phyloP scores from a whole-genome alignment of 23 red algal genomes.

The Gracilariopsis chorda region DNA sequence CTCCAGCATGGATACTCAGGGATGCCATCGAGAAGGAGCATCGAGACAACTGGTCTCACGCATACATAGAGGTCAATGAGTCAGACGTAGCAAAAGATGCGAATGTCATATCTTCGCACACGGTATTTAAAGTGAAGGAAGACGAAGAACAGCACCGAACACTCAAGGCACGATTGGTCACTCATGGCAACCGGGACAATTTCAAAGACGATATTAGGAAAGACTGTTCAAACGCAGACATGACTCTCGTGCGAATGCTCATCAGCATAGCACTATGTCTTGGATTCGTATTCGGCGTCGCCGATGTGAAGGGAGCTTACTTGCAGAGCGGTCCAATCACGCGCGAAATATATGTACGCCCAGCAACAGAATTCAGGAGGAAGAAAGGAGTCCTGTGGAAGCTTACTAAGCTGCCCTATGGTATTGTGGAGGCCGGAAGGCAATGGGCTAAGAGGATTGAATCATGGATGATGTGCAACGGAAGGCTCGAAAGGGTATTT shows the following conservation, averaged over 20 bases:
- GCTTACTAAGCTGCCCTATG: not conserved
- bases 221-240: slow-evolving; percentile 20
- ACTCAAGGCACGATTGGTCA: not conserved
- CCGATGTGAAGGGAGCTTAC: slow-evolving; percentile 25
- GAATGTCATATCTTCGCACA: slow-evolving; percentile 13
- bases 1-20: not conserved
- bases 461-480: not conserved
- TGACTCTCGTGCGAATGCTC: slow-evolving; percentile 9
- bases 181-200: not conserved
- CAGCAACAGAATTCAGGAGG: not conserved
- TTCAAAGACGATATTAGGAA: not conserved
- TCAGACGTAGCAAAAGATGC: not conserved
- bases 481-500: not conserved
- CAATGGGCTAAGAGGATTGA: slow-evolving; percentile 7
- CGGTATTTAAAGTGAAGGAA: slow-evolving; percentile 16
- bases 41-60: slow-evolving; percentile 1
- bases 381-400: not conserved
- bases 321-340: slow-evolving; percentile 6
- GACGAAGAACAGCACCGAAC: not conserved
- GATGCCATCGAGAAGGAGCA: slow-evolving; percentile 20
- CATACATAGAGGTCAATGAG: slow-evolving; percentile 6
- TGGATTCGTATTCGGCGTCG: not conserved
- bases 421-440: slow-evolving; percentile 18
- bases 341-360: not conserved
- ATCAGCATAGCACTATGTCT: not conserved